Percentiles rank a stretch among this genome's conserved stretches.
Conservation (phyloP, 768 basidiomycete species). For the Hirschioporus abietinus region DNA sequence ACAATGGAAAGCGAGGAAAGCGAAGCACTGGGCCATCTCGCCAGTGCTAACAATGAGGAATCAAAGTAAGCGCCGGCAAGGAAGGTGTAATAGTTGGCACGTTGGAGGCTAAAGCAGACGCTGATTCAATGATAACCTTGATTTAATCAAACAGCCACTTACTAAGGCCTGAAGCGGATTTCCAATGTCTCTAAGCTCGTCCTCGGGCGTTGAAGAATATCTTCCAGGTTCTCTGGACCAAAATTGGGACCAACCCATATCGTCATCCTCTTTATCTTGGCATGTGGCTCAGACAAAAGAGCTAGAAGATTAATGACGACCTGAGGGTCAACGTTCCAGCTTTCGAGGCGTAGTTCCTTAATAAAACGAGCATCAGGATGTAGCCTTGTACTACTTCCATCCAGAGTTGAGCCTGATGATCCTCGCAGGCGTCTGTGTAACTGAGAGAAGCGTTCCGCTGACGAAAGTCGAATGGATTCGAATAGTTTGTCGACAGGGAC, state of each 20-base stretch:
- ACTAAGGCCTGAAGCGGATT: conserved; percentile 83
- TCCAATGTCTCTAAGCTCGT: conserved; percentile 45
- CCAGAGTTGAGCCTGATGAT: conserved; percentile 12
- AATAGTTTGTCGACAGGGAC: conserved; percentile 58
- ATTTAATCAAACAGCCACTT: conserved; percentile 23
- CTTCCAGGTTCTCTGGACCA: conserved; percentile 75
- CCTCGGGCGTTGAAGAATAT: conserved; percentile 51
- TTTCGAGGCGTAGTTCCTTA: conserved; percentile 44
- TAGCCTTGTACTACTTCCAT: neutral
- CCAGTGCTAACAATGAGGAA: conserved; percentile 54
- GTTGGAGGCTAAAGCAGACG: conserved; percentile 45
- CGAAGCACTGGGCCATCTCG: conserved; percentile 48
- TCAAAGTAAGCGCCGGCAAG: conserved; percentile 88
- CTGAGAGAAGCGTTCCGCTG: conserved; percentile 45
- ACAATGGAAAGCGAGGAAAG: conserved; percentile 53
- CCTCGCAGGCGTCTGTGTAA: conserved; percentile 53
- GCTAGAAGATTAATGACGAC: conserved; percentile 64
- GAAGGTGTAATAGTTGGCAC: conserved; percentile 78
- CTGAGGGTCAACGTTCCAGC: conserved; percentile 73
- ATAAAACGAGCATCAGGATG: conserved; percentile 34
- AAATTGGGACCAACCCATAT: conserved; percentile 75
- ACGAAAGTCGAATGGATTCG: conserved; percentile 45
- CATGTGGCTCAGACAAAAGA: conserved; percentile 37
- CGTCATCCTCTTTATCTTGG: conserved; percentile 36
- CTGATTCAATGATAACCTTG: conserved; percentile 8